Conservation (phyloP, 129 eudicot species). For the Chrysanthemum makinoi region DNA sequence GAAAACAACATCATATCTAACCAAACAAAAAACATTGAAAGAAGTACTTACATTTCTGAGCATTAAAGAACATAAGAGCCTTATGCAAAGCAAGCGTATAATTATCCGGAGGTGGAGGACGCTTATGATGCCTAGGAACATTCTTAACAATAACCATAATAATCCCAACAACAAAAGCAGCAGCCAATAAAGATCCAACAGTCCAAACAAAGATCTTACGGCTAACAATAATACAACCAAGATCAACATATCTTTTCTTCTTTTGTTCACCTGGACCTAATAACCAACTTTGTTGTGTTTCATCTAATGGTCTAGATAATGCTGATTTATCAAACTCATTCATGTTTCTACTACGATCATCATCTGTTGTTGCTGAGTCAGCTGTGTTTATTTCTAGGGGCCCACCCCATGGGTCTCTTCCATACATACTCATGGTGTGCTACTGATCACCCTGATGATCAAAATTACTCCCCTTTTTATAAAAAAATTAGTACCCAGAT, state of each 20-base stretch:
- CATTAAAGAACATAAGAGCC: conserved; percentile 95
- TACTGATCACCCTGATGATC: too few relatives aligned
- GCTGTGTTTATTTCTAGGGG: conserved; percentile 77
- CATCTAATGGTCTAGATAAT: conserved; percentile 69
- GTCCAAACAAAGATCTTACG: conserved; percentile 81
- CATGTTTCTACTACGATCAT: conserved; percentile 77
- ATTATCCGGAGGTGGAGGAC: conserved; percentile 71
- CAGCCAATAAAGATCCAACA: conserved; percentile 68
- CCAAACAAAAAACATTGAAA: neutral
- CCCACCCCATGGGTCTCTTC: conserved; percentile 96
- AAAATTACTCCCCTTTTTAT: too few relatives aligned
- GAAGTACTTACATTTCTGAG: conserved; percentile 67
- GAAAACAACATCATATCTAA: too few relatives aligned
- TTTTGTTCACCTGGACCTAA: conserved; percentile 89
- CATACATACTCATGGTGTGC: conserved; percentile 52
- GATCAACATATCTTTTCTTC: conserved; percentile 91
- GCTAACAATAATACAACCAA: conserved; percentile 82
- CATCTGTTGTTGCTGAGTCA: conserved; percentile 83
- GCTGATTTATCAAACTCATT: conserved; percentile 81
- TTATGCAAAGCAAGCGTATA: conserved; percentile 74
- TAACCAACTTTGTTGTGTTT: conserved; percentile 94
- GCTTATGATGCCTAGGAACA: conserved; percentile 64
- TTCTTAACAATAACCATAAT: conserved; percentile 59
- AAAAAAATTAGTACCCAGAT: neutral
- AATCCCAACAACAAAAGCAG: conserved; percentile 65